Base-by-base conservation (phyloP, 2,329 filamentous ascomycete species). In the Ceratocystis eucalypticola region DNA sequence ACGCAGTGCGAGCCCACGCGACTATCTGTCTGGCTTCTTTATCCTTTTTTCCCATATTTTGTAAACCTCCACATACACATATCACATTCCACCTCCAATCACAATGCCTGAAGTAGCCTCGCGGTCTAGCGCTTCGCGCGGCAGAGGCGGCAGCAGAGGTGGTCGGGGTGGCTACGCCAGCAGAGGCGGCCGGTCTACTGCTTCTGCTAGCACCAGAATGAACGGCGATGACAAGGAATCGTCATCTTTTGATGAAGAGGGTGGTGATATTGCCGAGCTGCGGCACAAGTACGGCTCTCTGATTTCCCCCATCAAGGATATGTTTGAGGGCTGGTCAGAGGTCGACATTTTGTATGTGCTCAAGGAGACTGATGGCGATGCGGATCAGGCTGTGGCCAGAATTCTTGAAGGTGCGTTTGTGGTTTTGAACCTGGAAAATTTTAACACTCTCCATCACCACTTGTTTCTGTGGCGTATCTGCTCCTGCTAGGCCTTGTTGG, bases 311-410 rank as follows among this genome's bases (percentile, higher is more conserved):
- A 86, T 99, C 75, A 91, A 90, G 79, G 92, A 96, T 76, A 87
- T 97, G 79, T 96, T 96, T 80, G 86, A 90, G 68, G 88, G 91
- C 77, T 97, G 93, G 94, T 93, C 91, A 72, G 90, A 96, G 74
- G 90, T 92, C 76, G 93, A 97, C 76, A 85, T 97, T 70, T 85
- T 97, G 70, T 94, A 94, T 75, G 92, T 92, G 69, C 82, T 99
- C 68, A 86, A 96, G 76, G 94, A 99, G 80, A 88, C 87, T 66
- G 84, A 89, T 72, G 89, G 89, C 72, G 88, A 94, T 76, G 80
- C 91, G 72, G 83, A 88, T 71, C 78, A 84, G 72, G 85, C 88
- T 70, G 88, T 89, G 74, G 86, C 88, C 72, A 86, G 86, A 76
- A 93, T 94, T 76, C 85, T 87, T 72, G 87, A 92, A 77, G 88